Evolutionary conservation across 2,329 filamentous ascomycete species (phyloP), one percentile per base, ranked within the genome.

Genomic region (Ciborinia camelliae): DNA sequence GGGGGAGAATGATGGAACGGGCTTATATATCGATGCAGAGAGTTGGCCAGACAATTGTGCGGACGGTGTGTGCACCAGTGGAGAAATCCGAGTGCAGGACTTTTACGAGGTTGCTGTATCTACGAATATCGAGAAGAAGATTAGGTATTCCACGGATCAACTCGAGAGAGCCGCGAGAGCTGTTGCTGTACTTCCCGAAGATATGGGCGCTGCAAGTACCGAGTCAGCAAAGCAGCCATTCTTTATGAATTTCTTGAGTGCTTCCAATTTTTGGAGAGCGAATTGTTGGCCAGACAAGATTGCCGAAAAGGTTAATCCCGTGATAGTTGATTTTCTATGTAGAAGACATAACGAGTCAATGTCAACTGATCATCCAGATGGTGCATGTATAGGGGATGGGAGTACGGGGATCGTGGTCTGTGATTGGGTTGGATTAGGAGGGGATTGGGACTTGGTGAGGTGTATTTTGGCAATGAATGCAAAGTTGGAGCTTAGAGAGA

Each of bases 201-300:
- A 76, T 73, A 75, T 59, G 50, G 63, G 67, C 28, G 65, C 53
- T 62, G 68, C 70, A 6, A 63, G 63, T n/a, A 62, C 57, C 18
- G 68, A 71, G 48, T 63, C 65, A 3, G 68, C 70, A 6, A 70
- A 70, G 28, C 69, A 73, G 35, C 91, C 92, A 0, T 83, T 97
- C 70, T 96, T 90, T 72, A 80, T 98, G 77, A 99, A 98, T 77
- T 98, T 97, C 75, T 77, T 97, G 68, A 92, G 84, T 70, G 95
- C 89, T 0, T 94, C 90, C 76, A 97, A 97, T 79, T 98, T 98
- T 80, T 98, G 94, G 87, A 93, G 91, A 69, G 82, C 89, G 1
- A 87, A 86, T 63, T 97, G 92, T 77, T 99, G 95, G 95, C 95
- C 95, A 0, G 93, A 97, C 77, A 89, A 86, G 73, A 91, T 99